Evolutionary conservation across 2,329 filamentous ascomycete genomes (phyloP), one percentile per base, ranked within the genome.

Genomic region (Podosphaera xanthii): DNA sequence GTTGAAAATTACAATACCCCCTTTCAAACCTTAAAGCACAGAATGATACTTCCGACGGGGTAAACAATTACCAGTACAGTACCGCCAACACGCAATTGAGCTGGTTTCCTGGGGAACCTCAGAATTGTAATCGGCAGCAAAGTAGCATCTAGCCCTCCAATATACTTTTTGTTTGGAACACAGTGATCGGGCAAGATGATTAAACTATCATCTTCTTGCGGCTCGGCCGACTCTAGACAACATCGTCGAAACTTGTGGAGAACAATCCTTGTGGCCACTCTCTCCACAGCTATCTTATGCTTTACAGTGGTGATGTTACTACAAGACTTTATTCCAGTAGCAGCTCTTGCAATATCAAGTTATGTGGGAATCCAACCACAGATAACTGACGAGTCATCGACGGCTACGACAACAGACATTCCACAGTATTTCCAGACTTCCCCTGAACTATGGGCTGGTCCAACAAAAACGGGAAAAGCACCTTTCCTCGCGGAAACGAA

Each of bases 401-500:
- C 54, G 44, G 22, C 22, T 22, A 46, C 38, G 2, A 44, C 59
- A 71, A 63, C 66, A 59, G 71, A 74, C 48, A 74, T 81, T 54
- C 80, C 81, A 33, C 77, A 82, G 67, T 80, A 83, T 67, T 83
- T 82, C 65, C 77, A 82, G 67, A 83, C 80, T 0, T 74, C 72
- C 33, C 79, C 80, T 2, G 73, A 82, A 68, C 68, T 81, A 52
- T 81, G 75, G 74, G 70, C 75, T 69, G 83, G 83, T 1, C 83
- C 83, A 44, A 87, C 82, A 3, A 75, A 81, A n/a, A 89, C 84
- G 0, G 86, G 85, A 12, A 72, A 71, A 59, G 74, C 83, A 34
- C 80, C 85, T 1, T 87, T 87, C 68, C 72, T 89, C 60, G 85
- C 84, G 0, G 79, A 87, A 71, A 86, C 80, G 5, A 81, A 84